Base-by-base conservation (phyloP, 1,139 yeast species). In the Neolecta irregularis region DNA sequence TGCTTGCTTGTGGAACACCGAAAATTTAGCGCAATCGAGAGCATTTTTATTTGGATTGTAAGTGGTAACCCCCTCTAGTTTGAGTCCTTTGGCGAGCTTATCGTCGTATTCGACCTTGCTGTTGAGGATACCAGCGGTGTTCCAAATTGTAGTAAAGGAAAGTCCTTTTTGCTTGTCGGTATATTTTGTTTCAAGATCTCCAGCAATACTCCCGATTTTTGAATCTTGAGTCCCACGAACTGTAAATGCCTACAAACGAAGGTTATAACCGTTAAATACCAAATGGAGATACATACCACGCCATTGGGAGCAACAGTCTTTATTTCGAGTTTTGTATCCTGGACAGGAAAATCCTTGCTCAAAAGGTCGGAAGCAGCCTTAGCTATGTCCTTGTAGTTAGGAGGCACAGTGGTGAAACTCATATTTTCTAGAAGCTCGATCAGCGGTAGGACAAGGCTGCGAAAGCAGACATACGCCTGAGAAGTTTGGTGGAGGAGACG, bases 231-330 rank as follows among this genome's bases (percentile, higher is more conserved):
- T 81, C 60, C 94, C 95, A 68, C 80, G 81, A 56, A 81, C 83
- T 53, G 92, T 72, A 72, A 88, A 88, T 42, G 83, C 32, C 44
- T 41, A 30, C 8, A 9, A 15, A 24, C 17, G 16, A 11, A 25
- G 12, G 17, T 12, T 12, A 8, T 8, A 7, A 2, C 8, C 9
- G 26, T 3, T 12, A n/a, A 23, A 26, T 13, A n/a, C 19, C 15
- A 36, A 9, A 15, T 24, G 5, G 22, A 11, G 13, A 16, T n/a
- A 37, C 41, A 15, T 38, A 40, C 71, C 43, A 88, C 95, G 51
- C 96, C 96, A 60, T 83, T 85, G 59, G 95, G 93, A 52, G 98
- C 94, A n/a, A n/a, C n/a, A n/a, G n/a, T n/a, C n/a, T n/a, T n/a
- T n/a, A n/a, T n/a, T n/a, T n/a, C n/a, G n/a, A n/a, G n/a, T n/a